Conservation (phyloP, 208 protist genomes). For the Wallacemonas sp. region DNA sequence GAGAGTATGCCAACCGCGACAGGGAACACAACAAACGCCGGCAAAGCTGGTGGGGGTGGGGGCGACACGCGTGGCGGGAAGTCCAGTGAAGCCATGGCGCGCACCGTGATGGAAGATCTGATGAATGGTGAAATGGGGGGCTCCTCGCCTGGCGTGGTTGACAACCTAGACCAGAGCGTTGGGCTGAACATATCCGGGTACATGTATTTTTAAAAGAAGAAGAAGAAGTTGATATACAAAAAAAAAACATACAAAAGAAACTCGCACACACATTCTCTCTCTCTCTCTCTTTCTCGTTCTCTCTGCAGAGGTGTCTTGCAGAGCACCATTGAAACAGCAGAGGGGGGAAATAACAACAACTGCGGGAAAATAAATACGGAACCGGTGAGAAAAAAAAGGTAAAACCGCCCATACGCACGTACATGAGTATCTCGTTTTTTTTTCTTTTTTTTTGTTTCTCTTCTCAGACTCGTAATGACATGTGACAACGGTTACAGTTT, state of each 20-base stretch:
- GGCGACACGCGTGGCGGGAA: neutral
- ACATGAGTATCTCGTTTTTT: neutral
- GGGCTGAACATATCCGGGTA: neutral
- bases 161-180: neutral
- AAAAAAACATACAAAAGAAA: neutral
- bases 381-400: too few relatives aligned
- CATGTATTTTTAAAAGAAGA: constrained; percentile 18
- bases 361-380: too few relatives aligned
- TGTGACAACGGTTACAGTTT: too few relatives aligned
- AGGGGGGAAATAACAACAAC: too few relatives aligned
- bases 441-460: constrained; percentile 3
- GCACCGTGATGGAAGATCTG: constrained; percentile 2
- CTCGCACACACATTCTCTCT: neutral
- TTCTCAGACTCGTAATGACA: neutral
- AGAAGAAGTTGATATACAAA: too few relatives aligned
- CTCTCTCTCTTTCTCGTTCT: constrained; percentile 1
- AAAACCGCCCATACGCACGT: too few relatives aligned
- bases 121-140: neutral
- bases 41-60: too few relatives aligned
- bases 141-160: neutral
- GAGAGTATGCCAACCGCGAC: neutral
- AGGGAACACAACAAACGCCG: too few relatives aligned
- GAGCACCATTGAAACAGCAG: too few relatives aligned
- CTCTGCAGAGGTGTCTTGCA: too few relatives aligned
- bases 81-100: neutral